A percentile compares a stretch with the other conserved stretches of the same genome.
Evolutionary conservation across 768 basidiomycete genomes (phyloP).

Genomic region (Naematelia aurantialba): DNA sequence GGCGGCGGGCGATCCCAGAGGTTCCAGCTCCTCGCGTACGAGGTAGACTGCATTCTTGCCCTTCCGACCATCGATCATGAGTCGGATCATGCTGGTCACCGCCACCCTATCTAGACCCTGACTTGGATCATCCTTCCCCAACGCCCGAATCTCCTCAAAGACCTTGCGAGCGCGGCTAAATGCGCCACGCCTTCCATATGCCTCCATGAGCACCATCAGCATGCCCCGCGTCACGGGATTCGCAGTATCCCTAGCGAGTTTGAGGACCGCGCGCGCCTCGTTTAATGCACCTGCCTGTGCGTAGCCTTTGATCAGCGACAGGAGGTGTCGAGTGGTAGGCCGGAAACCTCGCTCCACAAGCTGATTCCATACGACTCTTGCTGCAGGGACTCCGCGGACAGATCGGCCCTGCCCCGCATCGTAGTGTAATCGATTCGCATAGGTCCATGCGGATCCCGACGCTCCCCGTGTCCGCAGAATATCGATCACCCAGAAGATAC

Average conservation of each 20-base stretch:
- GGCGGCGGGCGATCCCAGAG: neutral
- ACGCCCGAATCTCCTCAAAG: neutral
- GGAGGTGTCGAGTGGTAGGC: constrained; percentile 24
- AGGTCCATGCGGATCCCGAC: neutral
- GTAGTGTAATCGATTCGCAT: constrained; percentile 20
- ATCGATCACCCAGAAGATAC: neutral
- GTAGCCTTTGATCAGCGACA: constrained; percentile 34
- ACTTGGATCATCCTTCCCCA: neutral
- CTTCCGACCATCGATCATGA: neutral
- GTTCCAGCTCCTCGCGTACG: neutral
- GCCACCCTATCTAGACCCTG: constrained; percentile 4
- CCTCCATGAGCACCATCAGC: constrained; percentile 18
- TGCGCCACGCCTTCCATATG: constrained; percentile 10
- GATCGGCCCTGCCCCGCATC: constrained; percentile 15
- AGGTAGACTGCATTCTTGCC: neutral
- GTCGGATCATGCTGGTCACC: constrained; percentile 4
- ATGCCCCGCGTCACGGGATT: constrained; percentile 9
- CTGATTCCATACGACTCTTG: constrained; percentile 27
- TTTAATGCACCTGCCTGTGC: constrained; percentile 24
- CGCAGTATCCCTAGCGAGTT: neutral
- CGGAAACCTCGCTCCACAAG: constrained; percentile 27
- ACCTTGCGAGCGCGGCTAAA: neutral
- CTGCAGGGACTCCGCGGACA: constrained; percentile 16
- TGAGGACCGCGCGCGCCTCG: constrained; percentile 12
- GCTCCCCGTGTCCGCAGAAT: neutral